Percentiles rank a stretch among this genome's conserved stretches.
phyloP scores from a whole-genome alignment of 2,329 filamentous ascomycete genomes.

The Aureobasidium subglaciale region DNA sequence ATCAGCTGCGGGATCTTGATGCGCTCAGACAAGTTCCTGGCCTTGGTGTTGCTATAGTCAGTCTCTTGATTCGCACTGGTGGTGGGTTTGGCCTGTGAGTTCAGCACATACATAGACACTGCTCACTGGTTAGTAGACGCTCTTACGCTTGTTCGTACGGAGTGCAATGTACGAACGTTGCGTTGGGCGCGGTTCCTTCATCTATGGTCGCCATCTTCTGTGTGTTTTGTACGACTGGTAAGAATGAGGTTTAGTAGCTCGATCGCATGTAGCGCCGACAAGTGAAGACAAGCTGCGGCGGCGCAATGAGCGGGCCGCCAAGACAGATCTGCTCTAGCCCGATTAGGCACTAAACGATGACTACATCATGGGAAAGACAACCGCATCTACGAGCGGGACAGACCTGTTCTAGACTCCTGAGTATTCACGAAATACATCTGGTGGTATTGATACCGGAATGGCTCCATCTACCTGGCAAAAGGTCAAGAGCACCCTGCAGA shows the following conservation, averaged over 20 bases:
- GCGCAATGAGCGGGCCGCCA: too few relatives aligned
- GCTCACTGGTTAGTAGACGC: constrained; percentile 21
- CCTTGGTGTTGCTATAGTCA: constrained; percentile 31
- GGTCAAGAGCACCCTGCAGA: constrained; percentile 29
- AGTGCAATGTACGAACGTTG: constrained; percentile 38
- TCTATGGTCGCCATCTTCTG: constrained; percentile 9
- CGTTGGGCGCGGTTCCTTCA: constrained; percentile 23
- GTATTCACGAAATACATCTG: too few relatives aligned
- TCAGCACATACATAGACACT: constrained; percentile 27
- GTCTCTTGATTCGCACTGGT: not conserved
- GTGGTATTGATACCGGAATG: not conserved
- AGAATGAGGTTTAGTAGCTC: not conserved
- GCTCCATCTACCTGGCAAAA: constrained; percentile 9
- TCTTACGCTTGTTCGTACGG: constrained; percentile 31
- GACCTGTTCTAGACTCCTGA: too few relatives aligned
- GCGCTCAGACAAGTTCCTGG: constrained; percentile 84
- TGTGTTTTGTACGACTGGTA: not conserved
- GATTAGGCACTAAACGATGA: not conserved
- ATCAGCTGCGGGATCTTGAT: constrained; percentile 75
- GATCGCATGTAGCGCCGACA: too few relatives aligned
- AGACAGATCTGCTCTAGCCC: not conserved
- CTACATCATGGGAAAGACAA: not conserved
- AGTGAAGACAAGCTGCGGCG: too few relatives aligned
- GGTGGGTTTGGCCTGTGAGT: not conserved
- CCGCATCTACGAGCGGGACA: too few relatives aligned